These are phyloP conservation scores for Tulasnella calospora DNA, from an alignment of 768 basidiomycete species.

Conservation along the genomic window DNA sequence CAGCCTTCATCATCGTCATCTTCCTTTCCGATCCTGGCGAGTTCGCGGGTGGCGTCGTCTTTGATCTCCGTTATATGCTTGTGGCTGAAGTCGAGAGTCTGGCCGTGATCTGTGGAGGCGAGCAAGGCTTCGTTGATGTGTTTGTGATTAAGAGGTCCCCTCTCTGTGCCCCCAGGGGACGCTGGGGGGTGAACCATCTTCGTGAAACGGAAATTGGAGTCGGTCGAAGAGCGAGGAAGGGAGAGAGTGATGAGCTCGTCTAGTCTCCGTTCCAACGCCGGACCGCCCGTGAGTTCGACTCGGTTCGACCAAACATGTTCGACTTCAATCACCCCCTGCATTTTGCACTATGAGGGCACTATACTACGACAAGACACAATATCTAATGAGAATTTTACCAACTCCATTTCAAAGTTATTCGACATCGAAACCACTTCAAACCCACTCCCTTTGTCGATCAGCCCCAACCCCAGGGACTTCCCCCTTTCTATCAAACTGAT, in stretches of 20 bases:
- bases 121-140: conserved; percentile 62
- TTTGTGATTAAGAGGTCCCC: conserved; percentile 41
- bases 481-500: not conserved
- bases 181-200: conserved; percentile 9
- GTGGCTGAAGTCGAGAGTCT: conserved; percentile 80
- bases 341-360: not conserved
- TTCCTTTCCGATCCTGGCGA: conserved; percentile 57
- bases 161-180: not conserved
- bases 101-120: conserved; percentile 68
- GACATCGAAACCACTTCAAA: not conserved
- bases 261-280: conserved; percentile 22
- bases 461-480: not conserved
- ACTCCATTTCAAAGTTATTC: not conserved
- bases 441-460: not conserved
- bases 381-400: not conserved
- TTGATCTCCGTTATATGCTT: conserved; percentile 71
- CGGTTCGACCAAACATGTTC: conserved; percentile 8
- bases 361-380: conserved; percentile 1
- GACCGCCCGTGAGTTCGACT: conserved; percentile 7
- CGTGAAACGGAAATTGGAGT: not conserved
- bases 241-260: not conserved
- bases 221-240: not conserved
- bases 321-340: conserved; percentile 10
- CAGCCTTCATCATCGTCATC: conserved; percentile 44
- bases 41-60: conserved; percentile 65